phyloP scores from a whole-genome alignment of 768 basidiomycete species.

The Hemileccinum rubropunctum region DNA sequence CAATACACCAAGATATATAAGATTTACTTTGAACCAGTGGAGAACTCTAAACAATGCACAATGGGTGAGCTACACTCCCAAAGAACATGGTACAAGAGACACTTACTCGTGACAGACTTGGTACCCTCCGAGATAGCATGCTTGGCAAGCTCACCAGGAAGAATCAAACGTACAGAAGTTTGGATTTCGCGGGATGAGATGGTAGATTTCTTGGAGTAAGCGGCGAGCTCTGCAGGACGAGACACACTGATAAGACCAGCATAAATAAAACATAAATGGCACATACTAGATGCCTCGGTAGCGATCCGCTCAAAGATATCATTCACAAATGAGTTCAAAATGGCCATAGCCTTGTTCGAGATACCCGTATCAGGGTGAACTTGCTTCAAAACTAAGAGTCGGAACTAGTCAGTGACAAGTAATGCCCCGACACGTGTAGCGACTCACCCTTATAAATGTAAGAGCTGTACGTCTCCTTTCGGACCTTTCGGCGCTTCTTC shows the following conservation, averaged over 20 bases:
- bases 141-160: conserved; percentile 84
- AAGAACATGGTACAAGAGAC: background rate
- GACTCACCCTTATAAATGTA: conserved; percentile 78
- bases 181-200: conserved; percentile 92
- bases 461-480: conserved; percentile 81
- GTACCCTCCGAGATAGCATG: conserved; percentile 87
- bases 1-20: conserved; percentile 29
- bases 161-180: conserved; percentile 77
- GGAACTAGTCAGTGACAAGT: background rate
- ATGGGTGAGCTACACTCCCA: conserved; percentile 8
- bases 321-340: conserved; percentile 81
- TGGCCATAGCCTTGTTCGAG: conserved; percentile 86
- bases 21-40: conserved; percentile 53
- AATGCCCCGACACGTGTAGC: background rate
- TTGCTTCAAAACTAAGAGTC: conserved; percentile 71
- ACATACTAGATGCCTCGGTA: conserved; percentile 66
- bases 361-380: conserved; percentile 94
- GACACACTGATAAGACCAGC: background rate
- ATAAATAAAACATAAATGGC: background rate
- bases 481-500: conserved; percentile 77
- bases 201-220: conserved; percentile 87
- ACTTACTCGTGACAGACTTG: conserved; percentile 67
- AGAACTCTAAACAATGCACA: conserved; percentile 46
- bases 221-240: conserved; percentile 59
- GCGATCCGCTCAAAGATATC: conserved; percentile 84